Evolutionary conservation across 2,329 filamentous ascomycete genomes (phyloP).

Genomic region (Colletotrichum sp.): DNA sequence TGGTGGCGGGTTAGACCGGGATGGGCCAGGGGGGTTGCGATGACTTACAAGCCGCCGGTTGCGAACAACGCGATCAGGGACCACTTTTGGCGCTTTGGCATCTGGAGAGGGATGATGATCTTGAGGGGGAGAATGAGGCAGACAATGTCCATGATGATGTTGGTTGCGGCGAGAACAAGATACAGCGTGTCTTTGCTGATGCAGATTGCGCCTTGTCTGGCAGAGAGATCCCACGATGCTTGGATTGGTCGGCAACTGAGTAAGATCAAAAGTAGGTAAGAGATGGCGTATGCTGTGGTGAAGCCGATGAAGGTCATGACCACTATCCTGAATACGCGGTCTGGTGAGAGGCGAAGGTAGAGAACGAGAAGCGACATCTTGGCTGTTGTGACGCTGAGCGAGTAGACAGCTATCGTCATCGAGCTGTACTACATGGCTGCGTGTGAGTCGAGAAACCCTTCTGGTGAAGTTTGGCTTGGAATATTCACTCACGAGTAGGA

Average conservation of each 20-base stretch:
- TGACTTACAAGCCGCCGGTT: slow-evolving; percentile 11
- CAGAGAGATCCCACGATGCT: slow-evolving; percentile 9
- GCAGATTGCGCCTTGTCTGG: neutral
- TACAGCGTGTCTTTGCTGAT: slow-evolving; percentile 7
- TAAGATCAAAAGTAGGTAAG: slow-evolving; percentile 24
- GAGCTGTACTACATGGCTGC: neutral
- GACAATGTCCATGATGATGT: slow-evolving; percentile 19
- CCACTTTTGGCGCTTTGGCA: slow-evolving; percentile 10
- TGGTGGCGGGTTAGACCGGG: slow-evolving; percentile 4
- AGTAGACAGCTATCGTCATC: neutral
- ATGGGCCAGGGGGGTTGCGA: fast-evolving
- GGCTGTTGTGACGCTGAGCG: slow-evolving; percentile 16
- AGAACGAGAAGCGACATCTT: slow-evolving; percentile 19
- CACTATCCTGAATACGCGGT: slow-evolving; percentile 31
- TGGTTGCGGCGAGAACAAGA: slow-evolving; percentile 10
- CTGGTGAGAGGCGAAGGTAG: slow-evolving; percentile 26
- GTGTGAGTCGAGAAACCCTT: neutral
- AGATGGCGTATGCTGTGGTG: slow-evolving; percentile 31
- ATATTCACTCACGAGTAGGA: neutral
- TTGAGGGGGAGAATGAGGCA: slow-evolving; percentile 13
- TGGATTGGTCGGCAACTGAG: slow-evolving; percentile 6
- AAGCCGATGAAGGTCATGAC: slow-evolving; percentile 30
- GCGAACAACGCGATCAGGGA: slow-evolving; percentile 16
- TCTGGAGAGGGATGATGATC: slow-evolving; percentile 17
- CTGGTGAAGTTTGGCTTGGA: too few species aligned